phyloP scores from a whole-genome alignment of 2,329 filamentous ascomycete genomes.

The Penicillium sp. region DNA sequence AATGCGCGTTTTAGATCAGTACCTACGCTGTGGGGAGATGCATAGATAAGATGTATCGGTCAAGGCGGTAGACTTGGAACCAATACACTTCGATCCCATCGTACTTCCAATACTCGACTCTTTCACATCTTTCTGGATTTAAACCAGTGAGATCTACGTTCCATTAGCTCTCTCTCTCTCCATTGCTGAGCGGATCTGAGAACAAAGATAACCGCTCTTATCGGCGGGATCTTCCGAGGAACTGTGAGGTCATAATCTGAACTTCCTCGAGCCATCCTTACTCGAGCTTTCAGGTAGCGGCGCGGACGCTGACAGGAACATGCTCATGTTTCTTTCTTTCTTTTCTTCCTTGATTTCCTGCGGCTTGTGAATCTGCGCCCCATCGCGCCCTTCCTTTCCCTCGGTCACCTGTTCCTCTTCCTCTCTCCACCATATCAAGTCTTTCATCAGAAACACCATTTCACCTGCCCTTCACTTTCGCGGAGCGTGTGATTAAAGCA shows the following conservation, averaged over 20 bases:
- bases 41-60: background rate
- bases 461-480: background rate
- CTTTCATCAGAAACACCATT: background rate
- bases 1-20: background rate
- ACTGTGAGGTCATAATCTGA: constrained; percentile 24
- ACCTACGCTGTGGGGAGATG: background rate
- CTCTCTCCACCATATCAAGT: background rate
- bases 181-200: background rate
- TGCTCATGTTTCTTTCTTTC: background rate
- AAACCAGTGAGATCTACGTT: background rate
- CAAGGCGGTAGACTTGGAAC: background rate
- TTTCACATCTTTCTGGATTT: background rate
- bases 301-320: background rate
- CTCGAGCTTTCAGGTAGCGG: background rate
- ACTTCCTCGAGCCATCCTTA: background rate
- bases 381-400: background rate
- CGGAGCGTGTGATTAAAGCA: background rate
- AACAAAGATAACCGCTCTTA: constrained; percentile 23
- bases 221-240: constrained; percentile 26
- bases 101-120: background rate
- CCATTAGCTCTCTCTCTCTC: background rate
- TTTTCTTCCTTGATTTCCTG: background rate
- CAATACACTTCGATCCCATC: background rate
- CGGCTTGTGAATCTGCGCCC: background rate
- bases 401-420: background rate